phyloP scores from a whole-genome alignment of 1,284 basidiomycete species.

The Boletellus sp. region DNA sequence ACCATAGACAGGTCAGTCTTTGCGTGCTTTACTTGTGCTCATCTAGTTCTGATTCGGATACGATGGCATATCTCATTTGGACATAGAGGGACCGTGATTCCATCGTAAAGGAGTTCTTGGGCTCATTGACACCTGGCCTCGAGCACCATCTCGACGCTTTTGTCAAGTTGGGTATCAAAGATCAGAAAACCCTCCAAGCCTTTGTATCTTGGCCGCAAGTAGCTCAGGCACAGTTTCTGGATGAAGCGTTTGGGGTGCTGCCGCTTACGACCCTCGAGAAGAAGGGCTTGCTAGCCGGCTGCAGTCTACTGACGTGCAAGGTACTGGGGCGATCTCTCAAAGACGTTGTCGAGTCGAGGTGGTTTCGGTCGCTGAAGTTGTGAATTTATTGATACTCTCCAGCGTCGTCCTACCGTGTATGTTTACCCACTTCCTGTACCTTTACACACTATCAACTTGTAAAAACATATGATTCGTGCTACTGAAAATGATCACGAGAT shows the following conservation, averaged over 20 bases:
- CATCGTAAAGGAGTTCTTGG: slow-evolving; percentile 18
- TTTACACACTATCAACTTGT: slow-evolving; percentile 1
- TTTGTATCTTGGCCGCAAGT: slow-evolving; percentile 23
- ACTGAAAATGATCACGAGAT: slow-evolving; percentile 24
- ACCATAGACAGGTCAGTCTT: not conserved
- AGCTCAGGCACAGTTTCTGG: slow-evolving; percentile 16
- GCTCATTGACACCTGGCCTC: slow-evolving; percentile 22
- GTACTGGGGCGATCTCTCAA: slow-evolving; percentile 1
- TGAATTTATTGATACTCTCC: not conserved
- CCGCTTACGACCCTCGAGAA: slow-evolving; percentile 23
- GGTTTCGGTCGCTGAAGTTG: not conserved
- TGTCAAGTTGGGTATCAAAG: slow-evolving; percentile 21
- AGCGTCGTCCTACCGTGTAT: not conserved
- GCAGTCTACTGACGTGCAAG: slow-evolving; percentile 3
- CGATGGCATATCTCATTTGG: not conserved
- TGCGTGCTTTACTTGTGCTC: not conserved
- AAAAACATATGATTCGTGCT: slow-evolving; percentile 19
- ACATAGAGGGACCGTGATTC: not conserved
- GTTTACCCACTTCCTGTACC: slow-evolving; percentile 7
- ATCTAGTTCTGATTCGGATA: not conserved
- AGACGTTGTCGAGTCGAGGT: not conserved
- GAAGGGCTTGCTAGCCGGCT: slow-evolving; percentile 12
- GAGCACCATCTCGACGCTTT: slow-evolving; percentile 20
- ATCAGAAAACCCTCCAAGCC: slow-evolving; percentile 15
- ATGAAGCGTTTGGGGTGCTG: slow-evolving; percentile 9